Evolutionary conservation across 2,329 filamentous ascomycete species (phyloP).

Genomic region (Sporothrix humicola): DNA sequence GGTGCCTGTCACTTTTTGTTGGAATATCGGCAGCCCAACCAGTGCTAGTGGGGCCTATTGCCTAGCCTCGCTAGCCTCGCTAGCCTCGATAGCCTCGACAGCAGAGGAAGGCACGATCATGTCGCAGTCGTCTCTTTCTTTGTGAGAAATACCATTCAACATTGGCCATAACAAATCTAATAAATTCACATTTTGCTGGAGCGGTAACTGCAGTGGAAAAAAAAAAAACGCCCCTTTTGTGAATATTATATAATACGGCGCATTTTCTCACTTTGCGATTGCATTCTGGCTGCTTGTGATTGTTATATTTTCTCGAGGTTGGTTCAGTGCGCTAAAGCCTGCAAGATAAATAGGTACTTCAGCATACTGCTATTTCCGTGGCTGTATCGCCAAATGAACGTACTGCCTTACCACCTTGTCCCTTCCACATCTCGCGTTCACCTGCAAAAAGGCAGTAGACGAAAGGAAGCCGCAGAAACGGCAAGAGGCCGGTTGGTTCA

Average conservation of each 20-base stretch:
- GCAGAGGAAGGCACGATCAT: not conserved
- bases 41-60: not conserved
- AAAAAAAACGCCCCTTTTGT: too few relatives aligned
- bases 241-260: too few relatives aligned
- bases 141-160: not conserved
- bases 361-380: not conserved
- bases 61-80: too few relatives aligned
- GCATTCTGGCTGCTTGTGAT: too few relatives aligned
- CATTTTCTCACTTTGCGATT: too few relatives aligned
- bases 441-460: not conserved
- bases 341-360: slow-evolving; percentile 22
- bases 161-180: too few relatives aligned
- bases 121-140: not conserved
- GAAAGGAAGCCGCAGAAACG: slow-evolving; percentile 7
- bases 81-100: not conserved
- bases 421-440: too few relatives aligned
- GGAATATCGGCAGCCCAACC: not conserved
- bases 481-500: not conserved
- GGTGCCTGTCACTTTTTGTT: not conserved
- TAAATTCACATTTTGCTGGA: too few relatives aligned
- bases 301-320: not conserved
- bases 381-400: not conserved
- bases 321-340: not conserved
- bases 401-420: not conserved
- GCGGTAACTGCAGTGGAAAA: too few relatives aligned